Evolutionary conservation across 768 basidiomycete genomes (phyloP), one percentile per base, ranked within the genome.

Genomic region (Clavulina sp.): DNA sequence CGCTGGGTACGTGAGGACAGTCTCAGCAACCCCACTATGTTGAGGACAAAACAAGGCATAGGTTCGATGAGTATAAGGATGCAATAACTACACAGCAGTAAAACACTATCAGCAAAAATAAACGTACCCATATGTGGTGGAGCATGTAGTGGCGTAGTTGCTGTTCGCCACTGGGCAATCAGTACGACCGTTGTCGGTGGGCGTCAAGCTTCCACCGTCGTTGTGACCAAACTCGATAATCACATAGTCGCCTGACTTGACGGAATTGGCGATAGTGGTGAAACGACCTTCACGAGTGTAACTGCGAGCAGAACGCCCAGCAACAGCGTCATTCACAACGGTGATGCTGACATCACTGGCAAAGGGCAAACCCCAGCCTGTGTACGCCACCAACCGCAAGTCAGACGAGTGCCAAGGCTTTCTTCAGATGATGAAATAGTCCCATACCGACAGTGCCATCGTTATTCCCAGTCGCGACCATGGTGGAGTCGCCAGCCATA

Each of bases 221-320:
- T 43, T 43, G 41, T 43, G 41, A 5, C 41, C 41, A n/a, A 43
- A 43, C 41, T 43, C 41, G 41, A 43, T 43, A n/a, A 43, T n/a
- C 7, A 43, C 41, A 26, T 21, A 43, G n/a, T 43, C 41, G n/a
- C 41, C 41, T n/a, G 4, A 26, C 9, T 7, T 26, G 41, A 43
- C 41, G n/a, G 41, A 19, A n/a, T 19, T 26, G n/a, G 41, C 41
- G n/a, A 43, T 26, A 43, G 41, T 26, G 19, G 41, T 26, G 28
- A 43, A 43, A 26, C 41, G 41, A n/a, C 41, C 41, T 26, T 43
- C 41, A 5, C 41, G 41, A 43, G 41, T 43, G n/a, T 43, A 43
- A 26, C 19, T 21, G 4, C 41, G 41, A 26, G 4, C 4, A n/a
- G 19, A 21, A 26, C 41, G 41, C 9, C 41, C 41, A n/a, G 19